phyloP scores from a whole-genome alignment of 345 rosid species.

The Geranium brycei region DNA sequence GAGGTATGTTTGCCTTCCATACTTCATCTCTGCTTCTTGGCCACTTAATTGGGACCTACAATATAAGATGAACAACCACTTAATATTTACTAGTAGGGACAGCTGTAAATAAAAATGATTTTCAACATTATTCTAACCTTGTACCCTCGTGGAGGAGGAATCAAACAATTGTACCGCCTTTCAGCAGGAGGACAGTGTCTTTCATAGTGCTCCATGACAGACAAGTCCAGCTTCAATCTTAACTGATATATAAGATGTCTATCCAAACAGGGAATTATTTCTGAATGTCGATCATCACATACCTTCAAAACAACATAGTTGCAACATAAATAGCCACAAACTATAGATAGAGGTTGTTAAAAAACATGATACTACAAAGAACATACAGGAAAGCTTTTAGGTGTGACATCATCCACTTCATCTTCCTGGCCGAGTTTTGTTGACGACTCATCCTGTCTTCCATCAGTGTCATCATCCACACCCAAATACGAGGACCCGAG shows the following conservation, averaged over 20 bases:
- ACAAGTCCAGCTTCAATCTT: constrained; percentile 91
- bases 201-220: constrained; percentile 96
- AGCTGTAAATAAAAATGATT: no score
- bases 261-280: constrained; percentile 89
- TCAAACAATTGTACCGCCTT: constrained; percentile 84
- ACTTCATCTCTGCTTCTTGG: constrained; percentile 98
- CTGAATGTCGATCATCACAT: constrained; percentile 92
- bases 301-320: constrained; percentile 35
- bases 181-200: constrained; percentile 95
- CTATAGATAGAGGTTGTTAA: neutral
- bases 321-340: neutral
- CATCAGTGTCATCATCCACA: constrained; percentile 64
- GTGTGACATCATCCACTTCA: constrained; percentile 30
- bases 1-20: constrained; percentile 98
- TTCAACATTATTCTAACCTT: constrained; percentile 32
- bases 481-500: constrained; percentile 73
- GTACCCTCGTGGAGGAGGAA: constrained; percentile 95
- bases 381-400: constrained; percentile 83
- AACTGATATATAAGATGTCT: constrained; percentile 78
- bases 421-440: constrained; percentile 33
- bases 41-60: constrained; percentile 93
- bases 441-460: constrained; percentile 37
- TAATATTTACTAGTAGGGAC: no score
- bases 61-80: neutral
- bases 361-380: constrained; percentile 3